These are phyloP conservation scores for Trametes punicea DNA, from an alignment of 768 basidiomycete species.

Conservation along the genomic window DNA sequence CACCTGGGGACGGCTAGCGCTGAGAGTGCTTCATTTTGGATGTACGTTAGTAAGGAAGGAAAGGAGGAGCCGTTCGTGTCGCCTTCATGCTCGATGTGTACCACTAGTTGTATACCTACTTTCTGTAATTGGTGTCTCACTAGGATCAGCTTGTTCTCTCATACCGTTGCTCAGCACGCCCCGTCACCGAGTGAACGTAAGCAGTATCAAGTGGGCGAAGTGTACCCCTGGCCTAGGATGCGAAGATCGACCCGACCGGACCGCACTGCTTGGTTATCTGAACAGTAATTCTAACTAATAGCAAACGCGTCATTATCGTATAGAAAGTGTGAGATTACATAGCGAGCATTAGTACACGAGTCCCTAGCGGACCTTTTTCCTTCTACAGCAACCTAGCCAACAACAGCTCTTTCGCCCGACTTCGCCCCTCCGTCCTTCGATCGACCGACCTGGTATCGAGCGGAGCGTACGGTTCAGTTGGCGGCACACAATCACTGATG, in stretches of 20 bases:
- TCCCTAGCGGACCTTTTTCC: slow-evolving; percentile 4
- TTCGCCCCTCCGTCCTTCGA: background rate
- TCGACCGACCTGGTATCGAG: background rate
- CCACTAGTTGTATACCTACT: slow-evolving; percentile 3
- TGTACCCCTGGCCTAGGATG: too few relatives aligned
- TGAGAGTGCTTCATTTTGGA: too few relatives aligned
- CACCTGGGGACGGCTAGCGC: too few relatives aligned
- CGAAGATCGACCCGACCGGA: too few relatives aligned
- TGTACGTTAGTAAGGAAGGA: too few relatives aligned
- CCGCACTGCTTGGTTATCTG: too few relatives aligned
- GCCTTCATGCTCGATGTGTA: slow-evolving; percentile 4
- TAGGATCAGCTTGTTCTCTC: too few relatives aligned
- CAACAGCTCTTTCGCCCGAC: background rate
- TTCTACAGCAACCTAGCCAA: background rate
- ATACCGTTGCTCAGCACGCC: too few relatives aligned
- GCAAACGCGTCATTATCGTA: background rate
- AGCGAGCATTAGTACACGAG: slow-evolving; percentile 6
- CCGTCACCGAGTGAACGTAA: too few relatives aligned
- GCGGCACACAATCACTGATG: background rate
- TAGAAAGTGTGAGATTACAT: background rate
- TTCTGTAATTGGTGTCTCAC: too few relatives aligned
- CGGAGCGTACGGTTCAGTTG: background rate
- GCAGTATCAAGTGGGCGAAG: too few relatives aligned
- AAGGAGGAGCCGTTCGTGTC: background rate
- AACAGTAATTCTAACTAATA: background rate